These are phyloP conservation scores for Paecilomyces dactylethromorphus DNA, from an alignment of 2,329 filamentous ascomycete species.

Conservation along the genomic window DNA sequence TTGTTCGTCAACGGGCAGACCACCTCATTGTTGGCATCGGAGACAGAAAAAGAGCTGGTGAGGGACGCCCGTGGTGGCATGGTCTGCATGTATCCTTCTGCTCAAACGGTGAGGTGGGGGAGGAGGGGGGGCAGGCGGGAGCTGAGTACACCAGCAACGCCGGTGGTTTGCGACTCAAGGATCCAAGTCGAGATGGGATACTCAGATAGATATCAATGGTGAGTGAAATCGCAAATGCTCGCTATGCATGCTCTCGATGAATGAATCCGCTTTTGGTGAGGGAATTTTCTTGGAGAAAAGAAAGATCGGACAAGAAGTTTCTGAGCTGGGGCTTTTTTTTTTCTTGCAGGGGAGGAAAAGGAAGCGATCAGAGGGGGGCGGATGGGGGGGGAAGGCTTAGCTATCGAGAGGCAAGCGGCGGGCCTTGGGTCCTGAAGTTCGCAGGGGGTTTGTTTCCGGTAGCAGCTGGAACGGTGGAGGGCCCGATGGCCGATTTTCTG, in stretches of 20 bases:
- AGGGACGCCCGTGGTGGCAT: conserved; percentile 88
- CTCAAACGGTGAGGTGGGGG: not conserved
- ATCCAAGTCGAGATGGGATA: not conserved
- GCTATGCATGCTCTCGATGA: not conserved
- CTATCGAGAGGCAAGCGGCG: not conserved
- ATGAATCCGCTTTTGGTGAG: not conserved
- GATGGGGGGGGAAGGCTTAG: not conserved
- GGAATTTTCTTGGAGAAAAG: not conserved
- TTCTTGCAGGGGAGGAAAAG: not conserved
- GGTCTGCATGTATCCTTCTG: conserved; percentile 41
- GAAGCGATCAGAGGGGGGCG: not conserved
- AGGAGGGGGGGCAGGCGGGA: not conserved
- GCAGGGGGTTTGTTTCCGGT: not conserved
- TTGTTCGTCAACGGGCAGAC: conserved; percentile 93
- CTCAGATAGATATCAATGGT: not conserved
- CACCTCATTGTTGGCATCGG: conserved; percentile 90
- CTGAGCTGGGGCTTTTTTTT: not conserved
- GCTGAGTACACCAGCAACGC: not conserved
- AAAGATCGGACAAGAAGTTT: not conserved
- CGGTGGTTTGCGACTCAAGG: not conserved
- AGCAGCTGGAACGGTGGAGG: too few species aligned
- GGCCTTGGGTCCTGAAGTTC: not conserved
- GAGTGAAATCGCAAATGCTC: not conserved
- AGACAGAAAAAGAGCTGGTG: conserved; percentile 85
- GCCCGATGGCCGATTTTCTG: too few species aligned